Conservation (phyloP, 192 early-diverging fungal genomes). For the Chytriomyces hyalinus region DNA sequence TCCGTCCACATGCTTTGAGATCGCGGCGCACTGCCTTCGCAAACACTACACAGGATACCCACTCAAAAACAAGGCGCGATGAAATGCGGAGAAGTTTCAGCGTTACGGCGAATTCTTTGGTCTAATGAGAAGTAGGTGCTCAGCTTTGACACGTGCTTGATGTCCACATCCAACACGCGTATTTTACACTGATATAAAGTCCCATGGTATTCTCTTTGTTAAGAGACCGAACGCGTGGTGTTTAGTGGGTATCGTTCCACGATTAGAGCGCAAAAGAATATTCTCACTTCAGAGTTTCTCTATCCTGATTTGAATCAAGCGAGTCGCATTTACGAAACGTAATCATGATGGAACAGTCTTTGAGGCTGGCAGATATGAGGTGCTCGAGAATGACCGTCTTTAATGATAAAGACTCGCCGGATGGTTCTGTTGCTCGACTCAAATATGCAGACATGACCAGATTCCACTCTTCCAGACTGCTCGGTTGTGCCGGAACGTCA, state of each 20-base stretch:
- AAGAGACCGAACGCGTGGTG: background rate
- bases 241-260: background rate
- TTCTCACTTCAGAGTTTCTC: slow-evolving; percentile 1
- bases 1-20: too few species aligned
- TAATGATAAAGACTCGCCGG: background rate
- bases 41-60: too few species aligned
- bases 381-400: background rate
- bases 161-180: slow-evolving; percentile 23
- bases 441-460: background rate
- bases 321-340: slow-evolving; percentile 1
- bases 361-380: slow-evolving; percentile 10
- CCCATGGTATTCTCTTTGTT: background rate
- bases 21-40: too few species aligned
- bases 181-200: slow-evolving; percentile 1
- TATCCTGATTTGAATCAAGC: background rate
- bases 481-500: background rate
- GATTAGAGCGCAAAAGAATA: background rate
- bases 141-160: slow-evolving; percentile 11
- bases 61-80: too few species aligned
- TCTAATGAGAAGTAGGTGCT: background rate
- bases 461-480: slow-evolving; percentile 12
- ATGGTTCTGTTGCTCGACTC: too few species aligned
- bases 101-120: too few species aligned
- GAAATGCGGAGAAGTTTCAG: too few species aligned
- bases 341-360: slow-evolving; percentile 16